Evolutionary conservation across 305 asterid genomes (phyloP).

Genomic region (Fraxinus xanthoxyloides): DNA sequence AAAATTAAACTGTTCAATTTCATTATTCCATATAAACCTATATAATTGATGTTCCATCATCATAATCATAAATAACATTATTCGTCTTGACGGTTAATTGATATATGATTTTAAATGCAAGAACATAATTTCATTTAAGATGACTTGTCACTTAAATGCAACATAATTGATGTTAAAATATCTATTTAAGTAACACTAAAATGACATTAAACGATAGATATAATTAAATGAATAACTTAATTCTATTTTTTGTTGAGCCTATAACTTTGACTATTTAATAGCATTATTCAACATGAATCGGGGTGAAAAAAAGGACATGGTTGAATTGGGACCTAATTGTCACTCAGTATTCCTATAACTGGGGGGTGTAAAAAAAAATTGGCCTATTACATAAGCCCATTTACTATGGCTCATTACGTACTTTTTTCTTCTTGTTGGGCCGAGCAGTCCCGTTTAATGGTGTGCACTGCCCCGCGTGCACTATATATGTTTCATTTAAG

Average conservation of each 20-base stretch:
- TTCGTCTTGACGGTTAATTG: background rate
- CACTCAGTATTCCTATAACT: background rate
- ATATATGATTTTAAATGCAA: too few species aligned
- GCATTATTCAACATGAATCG: background rate
- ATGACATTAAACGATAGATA: too few species aligned
- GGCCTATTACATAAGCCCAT: background rate
- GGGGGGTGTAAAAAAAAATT: background rate
- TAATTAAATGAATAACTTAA: too few species aligned
- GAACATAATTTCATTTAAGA: background rate
- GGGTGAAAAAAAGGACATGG: background rate
- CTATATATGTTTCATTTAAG: too few species aligned
- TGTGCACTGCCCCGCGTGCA: background rate
- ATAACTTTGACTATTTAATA: too few species aligned
- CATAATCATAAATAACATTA: too few species aligned
- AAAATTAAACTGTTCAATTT: too few species aligned
- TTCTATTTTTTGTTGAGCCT: too few species aligned
- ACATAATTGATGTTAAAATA: too few species aligned
- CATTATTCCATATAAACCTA: too few species aligned
- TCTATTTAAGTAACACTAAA: too few species aligned
- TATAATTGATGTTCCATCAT: too few species aligned
- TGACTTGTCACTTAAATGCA: background rate
- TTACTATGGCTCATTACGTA: background rate
- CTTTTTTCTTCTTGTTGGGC: background rate
- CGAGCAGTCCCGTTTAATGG: background rate
- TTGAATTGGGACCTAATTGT: background rate